phyloP scores from a whole-genome alignment of 306 rosid genomes.

The Hippophae tibetana region DNA sequence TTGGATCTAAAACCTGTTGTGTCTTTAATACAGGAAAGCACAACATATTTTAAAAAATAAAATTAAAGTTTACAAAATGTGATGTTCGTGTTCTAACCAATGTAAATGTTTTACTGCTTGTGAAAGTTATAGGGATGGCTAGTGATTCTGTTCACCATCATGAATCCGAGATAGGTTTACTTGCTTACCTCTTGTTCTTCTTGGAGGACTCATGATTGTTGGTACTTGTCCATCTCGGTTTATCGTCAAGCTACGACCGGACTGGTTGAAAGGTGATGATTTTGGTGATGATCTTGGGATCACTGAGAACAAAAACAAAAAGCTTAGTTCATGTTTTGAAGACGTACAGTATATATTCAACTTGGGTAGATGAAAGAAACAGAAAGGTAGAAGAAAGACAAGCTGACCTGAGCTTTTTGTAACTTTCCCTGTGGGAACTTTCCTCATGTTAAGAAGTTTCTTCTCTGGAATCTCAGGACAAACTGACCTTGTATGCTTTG shows the following conservation, averaged over 20 bases:
- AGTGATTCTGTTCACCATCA: too few relatives aligned
- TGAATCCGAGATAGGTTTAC: conserved; percentile 25
- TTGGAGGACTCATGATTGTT: conserved; percentile 20
- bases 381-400: neutral
- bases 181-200: conserved; percentile 23
- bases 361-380: neutral
- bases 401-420: conserved; percentile 56
- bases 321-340: neutral
- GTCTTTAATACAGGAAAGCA: too few relatives aligned
- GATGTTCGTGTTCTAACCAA: too few relatives aligned
- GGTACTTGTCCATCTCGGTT: conserved; percentile 23
- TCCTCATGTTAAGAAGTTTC: conserved; percentile 29
- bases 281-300: conserved; percentile 10
- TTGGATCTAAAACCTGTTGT: too few relatives aligned
- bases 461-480: conserved; percentile 27
- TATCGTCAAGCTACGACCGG: conserved; percentile 22
- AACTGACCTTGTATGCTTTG: conserved; percentile 27
- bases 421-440: conserved; percentile 14
- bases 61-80: too few relatives aligned
- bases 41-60: too few relatives aligned
- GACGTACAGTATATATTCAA: too few relatives aligned
- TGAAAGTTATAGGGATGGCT: too few relatives aligned
- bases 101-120: too few relatives aligned
- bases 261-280: conserved; percentile 18
- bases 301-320: conserved; percentile 15